These are phyloP conservation scores for Stephanocyclus meneghinianus DNA, from an alignment of 352 stramenopile species.

Conservation along the genomic window DNA sequence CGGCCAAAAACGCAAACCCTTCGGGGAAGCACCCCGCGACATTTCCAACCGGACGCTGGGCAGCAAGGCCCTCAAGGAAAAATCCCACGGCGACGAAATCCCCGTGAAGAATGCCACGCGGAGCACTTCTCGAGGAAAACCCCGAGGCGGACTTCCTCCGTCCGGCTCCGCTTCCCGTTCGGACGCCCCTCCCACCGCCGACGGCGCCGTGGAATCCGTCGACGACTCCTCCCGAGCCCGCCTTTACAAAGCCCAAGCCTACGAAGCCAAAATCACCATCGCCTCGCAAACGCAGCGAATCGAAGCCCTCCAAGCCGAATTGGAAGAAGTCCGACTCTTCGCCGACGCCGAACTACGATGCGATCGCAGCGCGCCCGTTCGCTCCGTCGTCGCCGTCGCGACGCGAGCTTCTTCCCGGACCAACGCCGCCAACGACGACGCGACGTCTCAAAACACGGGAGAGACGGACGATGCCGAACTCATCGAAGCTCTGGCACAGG, in stretches of 20 bases:
- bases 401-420: background rate
- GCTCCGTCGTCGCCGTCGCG: background rate
- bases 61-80: background rate
- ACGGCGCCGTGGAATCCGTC: background rate
- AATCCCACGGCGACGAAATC: background rate
- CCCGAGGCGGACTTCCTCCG: background rate
- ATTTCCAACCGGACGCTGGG: conserved; percentile 19
- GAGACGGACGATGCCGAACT: conserved; percentile 31
- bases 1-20: conserved; percentile 29
- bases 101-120: conserved; percentile 2
- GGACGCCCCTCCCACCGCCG: background rate
- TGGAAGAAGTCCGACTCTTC: conserved; percentile 33
- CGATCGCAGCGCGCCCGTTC: background rate
- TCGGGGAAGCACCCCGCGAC: conserved; percentile 22
- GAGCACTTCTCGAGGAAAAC: background rate
- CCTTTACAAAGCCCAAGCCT: conserved; percentile 42
- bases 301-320: conserved; percentile 25
- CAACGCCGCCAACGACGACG: too few species aligned
- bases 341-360: background rate
- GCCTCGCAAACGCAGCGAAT: conserved; percentile 39
- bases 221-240: conserved; percentile 1
- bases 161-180: background rate
- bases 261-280: conserved; percentile 36
- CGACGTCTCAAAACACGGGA: background rate
- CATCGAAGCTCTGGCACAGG: conserved; percentile 34